Evolutionary conservation across 345 rosid genomes (phyloP).

Genomic region (Corymbia maculata): DNA sequence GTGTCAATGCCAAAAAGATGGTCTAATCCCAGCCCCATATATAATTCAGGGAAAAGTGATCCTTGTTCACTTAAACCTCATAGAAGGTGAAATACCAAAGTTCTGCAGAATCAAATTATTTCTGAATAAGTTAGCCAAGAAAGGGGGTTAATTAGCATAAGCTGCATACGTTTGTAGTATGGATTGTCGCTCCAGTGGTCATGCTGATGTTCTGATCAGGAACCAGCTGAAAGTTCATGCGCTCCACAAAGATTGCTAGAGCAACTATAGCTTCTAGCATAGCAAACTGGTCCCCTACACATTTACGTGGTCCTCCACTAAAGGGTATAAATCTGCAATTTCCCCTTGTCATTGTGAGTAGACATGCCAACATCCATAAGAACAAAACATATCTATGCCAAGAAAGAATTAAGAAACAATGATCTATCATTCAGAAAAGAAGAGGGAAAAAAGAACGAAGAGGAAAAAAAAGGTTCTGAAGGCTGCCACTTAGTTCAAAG

Average conservation of each 20-base stretch:
- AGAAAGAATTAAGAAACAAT: background rate
- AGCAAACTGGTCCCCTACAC: slow-evolving; percentile 97
- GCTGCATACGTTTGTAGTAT: slow-evolving; percentile 58
- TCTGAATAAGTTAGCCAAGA: background rate
- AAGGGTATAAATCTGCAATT: slow-evolving; percentile 73
- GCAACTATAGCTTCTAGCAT: slow-evolving; percentile 81
- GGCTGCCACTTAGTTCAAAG: background rate
- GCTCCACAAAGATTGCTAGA: slow-evolving; percentile 66
- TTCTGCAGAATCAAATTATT: background rate
- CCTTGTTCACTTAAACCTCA: background rate
- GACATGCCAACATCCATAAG: background rate
- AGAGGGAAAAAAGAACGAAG: background rate
- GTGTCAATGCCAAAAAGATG: background rate
- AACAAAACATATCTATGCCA: background rate
- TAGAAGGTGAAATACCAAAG: background rate
- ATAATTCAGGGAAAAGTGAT: background rate
- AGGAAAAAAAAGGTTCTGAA: background rate
- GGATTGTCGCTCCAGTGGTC: slow-evolving; percentile 98
- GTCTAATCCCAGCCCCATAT: background rate
- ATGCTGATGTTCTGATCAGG: slow-evolving; percentile 81
- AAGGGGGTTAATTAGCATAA: background rate
- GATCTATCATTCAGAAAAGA: background rate
- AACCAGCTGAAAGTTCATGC: slow-evolving; percentile 65
- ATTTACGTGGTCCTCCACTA: slow-evolving; percentile 94
- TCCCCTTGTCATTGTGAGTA: background rate